Percentiles rank a stretch among this genome's conserved stretches.
These are phyloP conservation scores for Akanthomyces uredinophilus DNA, from an alignment of 2,329 filamentous ascomycete species.

Conservation along the genomic window DNA sequence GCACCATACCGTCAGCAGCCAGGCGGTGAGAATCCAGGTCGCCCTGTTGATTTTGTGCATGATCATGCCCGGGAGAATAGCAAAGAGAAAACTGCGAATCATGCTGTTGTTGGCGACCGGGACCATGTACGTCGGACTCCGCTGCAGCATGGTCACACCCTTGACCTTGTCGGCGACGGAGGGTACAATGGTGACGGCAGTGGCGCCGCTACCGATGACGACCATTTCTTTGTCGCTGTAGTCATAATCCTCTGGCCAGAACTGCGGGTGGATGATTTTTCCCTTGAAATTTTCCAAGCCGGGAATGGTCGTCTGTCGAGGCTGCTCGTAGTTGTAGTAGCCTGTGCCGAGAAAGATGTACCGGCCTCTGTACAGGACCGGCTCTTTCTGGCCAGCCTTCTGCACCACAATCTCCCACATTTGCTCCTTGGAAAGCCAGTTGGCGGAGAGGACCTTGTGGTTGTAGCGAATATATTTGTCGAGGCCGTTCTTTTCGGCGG, in stretches of 20 bases:
- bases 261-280: conserved; percentile 63
- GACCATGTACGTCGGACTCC: conserved; percentile 68
- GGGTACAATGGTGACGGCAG: conserved; percentile 72
- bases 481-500: conserved; percentile 42
- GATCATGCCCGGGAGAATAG: conserved; percentile 42
- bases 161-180: conserved; percentile 59
- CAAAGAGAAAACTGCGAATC: conserved; percentile 33
- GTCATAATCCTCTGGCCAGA: conserved; percentile 67
- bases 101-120: conserved; percentile 41
- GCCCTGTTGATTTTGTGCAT: conserved; percentile 40
- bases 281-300: conserved; percentile 64
- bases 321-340: conserved; percentile 68
- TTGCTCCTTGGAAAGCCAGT: background rate
- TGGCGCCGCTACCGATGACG: conserved; percentile 75
- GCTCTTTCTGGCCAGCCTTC: background rate
- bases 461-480: conserved; percentile 24
- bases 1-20: conserved; percentile 37
- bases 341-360: conserved; percentile 56
- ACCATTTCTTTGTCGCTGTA: conserved; percentile 63
- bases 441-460: background rate
- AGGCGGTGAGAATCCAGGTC: conserved; percentile 20
- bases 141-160: conserved; percentile 73
- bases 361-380: conserved; percentile 37
- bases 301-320: conserved; percentile 57
- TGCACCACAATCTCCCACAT: background rate